Evolutionary conservation across 2,329 filamentous ascomycete genomes (phyloP).

Genomic region (Dryadomyces quercus-mongolicae): DNA sequence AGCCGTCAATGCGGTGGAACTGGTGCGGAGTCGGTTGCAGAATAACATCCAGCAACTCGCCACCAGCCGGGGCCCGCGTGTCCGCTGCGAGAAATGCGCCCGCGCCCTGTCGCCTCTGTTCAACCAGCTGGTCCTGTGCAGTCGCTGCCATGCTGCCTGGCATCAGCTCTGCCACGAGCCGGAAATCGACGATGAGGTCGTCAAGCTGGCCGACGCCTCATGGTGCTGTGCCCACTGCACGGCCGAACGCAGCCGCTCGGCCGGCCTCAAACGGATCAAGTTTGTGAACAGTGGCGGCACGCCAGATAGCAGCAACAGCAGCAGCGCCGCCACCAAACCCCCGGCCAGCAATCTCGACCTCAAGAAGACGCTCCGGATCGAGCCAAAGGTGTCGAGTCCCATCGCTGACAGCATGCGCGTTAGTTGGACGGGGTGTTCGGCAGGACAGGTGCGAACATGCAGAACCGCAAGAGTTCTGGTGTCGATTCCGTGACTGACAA

Average conservation of each 20-base stretch:
- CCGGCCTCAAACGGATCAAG: conserved; percentile 14
- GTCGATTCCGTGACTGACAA: too few species aligned
- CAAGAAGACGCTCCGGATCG: conserved; percentile 3
- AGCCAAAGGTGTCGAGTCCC: not conserved
- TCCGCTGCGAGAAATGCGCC: conserved; percentile 60
- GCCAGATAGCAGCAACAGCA: too few species aligned
- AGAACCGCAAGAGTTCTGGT: too few species aligned
- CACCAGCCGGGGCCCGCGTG: conserved; percentile 39
- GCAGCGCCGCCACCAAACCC: too few species aligned
- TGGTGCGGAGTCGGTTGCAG: conserved; percentile 13
- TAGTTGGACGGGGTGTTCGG: conserved; percentile 26
- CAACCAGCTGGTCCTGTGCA: conserved; percentile 79
- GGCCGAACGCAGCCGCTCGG: too few species aligned
- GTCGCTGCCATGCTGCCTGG: conserved; percentile 68
- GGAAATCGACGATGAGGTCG: conserved; percentile 55
- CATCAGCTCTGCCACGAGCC: conserved; percentile 76
- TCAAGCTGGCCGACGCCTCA: conserved; percentile 47
- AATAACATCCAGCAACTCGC: conserved; percentile 37
- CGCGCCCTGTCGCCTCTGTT: conserved; percentile 57
- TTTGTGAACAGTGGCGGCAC: not conserved
- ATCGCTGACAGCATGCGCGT: conserved; percentile 8
- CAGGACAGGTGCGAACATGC: conserved; percentile 28
- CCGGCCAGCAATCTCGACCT: not conserved
- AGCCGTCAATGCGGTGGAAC: conserved; percentile 25
- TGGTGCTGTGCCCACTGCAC: conserved; percentile 60